These are phyloP conservation scores for Auricularia sp. DNA, from an alignment of 768 basidiomycete genomes.

Conservation along the genomic window DNA sequence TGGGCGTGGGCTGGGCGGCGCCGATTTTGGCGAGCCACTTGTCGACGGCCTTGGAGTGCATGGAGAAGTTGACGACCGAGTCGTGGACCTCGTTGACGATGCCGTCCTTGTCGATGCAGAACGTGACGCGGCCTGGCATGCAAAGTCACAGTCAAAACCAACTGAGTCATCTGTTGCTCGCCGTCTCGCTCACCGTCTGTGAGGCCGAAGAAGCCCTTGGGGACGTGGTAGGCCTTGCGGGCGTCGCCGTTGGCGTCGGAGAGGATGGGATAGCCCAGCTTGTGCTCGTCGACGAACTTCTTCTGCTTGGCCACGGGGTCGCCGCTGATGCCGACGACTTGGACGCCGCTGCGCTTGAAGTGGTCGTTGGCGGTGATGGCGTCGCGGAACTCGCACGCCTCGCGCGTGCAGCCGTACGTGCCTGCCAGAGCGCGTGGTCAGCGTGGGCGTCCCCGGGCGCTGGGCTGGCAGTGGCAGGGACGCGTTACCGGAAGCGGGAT, in stretches of 20 bases:
- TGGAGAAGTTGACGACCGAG: conserved; percentile 49
- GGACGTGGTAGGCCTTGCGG: conserved; percentile 55
- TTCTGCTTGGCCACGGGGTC: conserved; percentile 67
- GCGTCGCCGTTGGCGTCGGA: conserved; percentile 58
- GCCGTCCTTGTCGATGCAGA: conserved; percentile 66
- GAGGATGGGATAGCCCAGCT: conserved; percentile 53
- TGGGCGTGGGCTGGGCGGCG: neutral
- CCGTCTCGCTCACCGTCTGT: conserved; percentile 24
- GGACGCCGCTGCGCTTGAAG: conserved; percentile 53
- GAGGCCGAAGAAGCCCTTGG: conserved; percentile 58
- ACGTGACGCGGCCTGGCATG: conserved; percentile 47
- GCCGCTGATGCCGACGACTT: conserved; percentile 63
- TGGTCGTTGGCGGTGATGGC: conserved; percentile 60
- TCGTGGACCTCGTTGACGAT: conserved; percentile 44
- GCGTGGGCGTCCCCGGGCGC: neutral
- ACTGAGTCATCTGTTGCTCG: conserved; percentile 15
- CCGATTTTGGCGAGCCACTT: conserved; percentile 50
- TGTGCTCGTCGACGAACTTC: conserved; percentile 17
- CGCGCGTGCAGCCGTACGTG: conserved; percentile 67
- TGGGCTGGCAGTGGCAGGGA: neutral
- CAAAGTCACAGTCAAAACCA: neutral
- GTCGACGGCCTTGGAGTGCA: conserved; percentile 61
- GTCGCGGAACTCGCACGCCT: conserved; percentile 77
- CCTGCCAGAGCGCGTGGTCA: conserved; percentile 29
- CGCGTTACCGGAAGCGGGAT: conserved; percentile 49